Conservation (phyloP, 1,284 basidiomycete genomes). For the Sporisorium sorghi region DNA sequence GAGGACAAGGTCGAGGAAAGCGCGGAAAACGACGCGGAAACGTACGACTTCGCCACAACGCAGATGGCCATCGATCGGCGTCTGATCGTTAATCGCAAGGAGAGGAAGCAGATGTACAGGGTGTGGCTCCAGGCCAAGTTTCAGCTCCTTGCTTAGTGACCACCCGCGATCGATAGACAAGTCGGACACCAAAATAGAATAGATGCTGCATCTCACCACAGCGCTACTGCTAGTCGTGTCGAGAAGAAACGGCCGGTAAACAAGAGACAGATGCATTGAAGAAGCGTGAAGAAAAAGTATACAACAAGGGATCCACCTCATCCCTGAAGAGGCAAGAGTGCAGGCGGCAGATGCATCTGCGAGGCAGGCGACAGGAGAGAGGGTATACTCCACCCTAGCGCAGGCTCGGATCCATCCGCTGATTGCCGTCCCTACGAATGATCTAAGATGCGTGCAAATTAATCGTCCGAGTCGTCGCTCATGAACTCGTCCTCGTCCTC, state of each 20-base stretch:
- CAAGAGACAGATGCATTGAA: slow-evolving; percentile 4
- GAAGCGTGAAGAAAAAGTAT: not conserved
- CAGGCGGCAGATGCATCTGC: no score
- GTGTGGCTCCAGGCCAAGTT: slow-evolving; percentile 67
- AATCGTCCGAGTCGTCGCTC: slow-evolving; percentile 64
- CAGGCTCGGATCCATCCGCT: not conserved
- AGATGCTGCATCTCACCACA: not conserved
- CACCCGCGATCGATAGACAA: not conserved
- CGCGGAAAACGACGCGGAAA: not conserved
- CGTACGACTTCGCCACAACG: slow-evolving; percentile 53
- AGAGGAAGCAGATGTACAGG: slow-evolving; percentile 66
- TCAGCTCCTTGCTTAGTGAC: slow-evolving; percentile 10
- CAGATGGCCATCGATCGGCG: slow-evolving; percentile 67
- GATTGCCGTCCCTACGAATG: not conserved
- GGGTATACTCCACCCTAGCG: slow-evolving; percentile 19
- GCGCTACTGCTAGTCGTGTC: no score
- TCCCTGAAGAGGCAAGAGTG: no score
- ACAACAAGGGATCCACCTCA: no score
- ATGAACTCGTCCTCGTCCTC: slow-evolving; percentile 68
- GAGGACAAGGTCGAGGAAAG: not conserved
- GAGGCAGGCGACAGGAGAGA: not conserved
- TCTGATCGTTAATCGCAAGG: slow-evolving; percentile 66
- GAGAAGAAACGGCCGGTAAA: no score
- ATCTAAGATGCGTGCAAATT: slow-evolving; percentile 11
- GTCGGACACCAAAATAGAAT: not conserved